Base-by-base conservation (phyloP, 495 filamentous ascomycete genomes). In the Talaromyces wortmannii region DNA sequence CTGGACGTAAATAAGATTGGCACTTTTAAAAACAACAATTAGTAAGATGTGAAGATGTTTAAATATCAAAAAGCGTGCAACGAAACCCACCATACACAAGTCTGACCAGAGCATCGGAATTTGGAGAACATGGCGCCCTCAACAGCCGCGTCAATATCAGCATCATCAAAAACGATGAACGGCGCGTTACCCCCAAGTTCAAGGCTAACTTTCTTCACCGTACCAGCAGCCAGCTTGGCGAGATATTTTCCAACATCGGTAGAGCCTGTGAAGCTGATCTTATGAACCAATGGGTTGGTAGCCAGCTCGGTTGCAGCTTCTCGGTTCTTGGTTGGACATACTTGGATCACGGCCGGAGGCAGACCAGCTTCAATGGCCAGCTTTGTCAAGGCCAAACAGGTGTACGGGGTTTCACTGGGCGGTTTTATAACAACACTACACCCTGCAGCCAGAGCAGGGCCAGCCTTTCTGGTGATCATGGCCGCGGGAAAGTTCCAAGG, bases 171-270 rank as follows among this genome's bases (percentile, higher is more conserved):
- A 16, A 96, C 89, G 51, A 96, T 95, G 72, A 96, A 95, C 2
- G 91, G 91, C 0, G 90, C 87, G 66, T 96, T 96, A 17, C 91
- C 91, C 46, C 91, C 91, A 0, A 96, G 80, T 64, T 96, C 92
- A 84, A 5, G 90, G 91, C 40, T 95, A 85, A 44, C 91, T 92
- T 6, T 91, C 91, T 17, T 90, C 59, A 96, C 86, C 7, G 83
- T 77, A 45, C 82, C 74, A 43, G 81, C 82, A 1, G 62, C 73
- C 63, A 86, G 82, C 59, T 56, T 50, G 3, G 61, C 55, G 2
- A 70, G 40, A 44, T 61, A 56, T 48, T 63, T 68, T 0, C 62
- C 67, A 5, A 69, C 63, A 15, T 13, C 56, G 0, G 65, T 71
- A 7, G 63, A 68, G 5, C 66, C 65, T 7, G 68, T 71, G 50